These are phyloP conservation scores for Myochromella boudieri DNA, from an alignment of 768 basidiomycete genomes.

Conservation along the genomic window DNA sequence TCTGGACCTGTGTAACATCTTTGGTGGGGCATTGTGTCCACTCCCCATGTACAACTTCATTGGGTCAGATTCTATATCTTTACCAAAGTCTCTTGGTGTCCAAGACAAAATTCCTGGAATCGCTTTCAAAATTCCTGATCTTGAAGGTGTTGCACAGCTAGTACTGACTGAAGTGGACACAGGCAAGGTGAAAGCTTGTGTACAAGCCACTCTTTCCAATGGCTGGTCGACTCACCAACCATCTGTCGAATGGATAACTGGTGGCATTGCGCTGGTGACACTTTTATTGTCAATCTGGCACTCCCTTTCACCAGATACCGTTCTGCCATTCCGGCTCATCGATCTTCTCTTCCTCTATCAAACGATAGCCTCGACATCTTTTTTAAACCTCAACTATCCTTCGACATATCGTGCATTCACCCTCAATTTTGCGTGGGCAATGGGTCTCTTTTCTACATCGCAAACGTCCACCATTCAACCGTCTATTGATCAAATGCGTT, in stretches of 20 bases:
- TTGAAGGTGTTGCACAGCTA: constrained; percentile 87
- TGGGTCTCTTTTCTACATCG: constrained; percentile 67
- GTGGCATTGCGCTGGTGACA: constrained; percentile 61
- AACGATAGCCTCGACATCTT: constrained; percentile 72
- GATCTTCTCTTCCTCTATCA: constrained; percentile 86
- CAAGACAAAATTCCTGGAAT: constrained; percentile 66
- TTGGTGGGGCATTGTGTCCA: constrained; percentile 81
- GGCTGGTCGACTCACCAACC: constrained; percentile 79
- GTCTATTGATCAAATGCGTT: constrained; percentile 81
- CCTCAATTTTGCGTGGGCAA: constrained; percentile 86
- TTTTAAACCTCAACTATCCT: constrained; percentile 88
- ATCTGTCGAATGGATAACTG: constrained; percentile 78
- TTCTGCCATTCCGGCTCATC: constrained; percentile 75
- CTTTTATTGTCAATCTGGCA: constrained; percentile 64
- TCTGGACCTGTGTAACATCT: constrained; percentile 80
- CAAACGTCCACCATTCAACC: constrained; percentile 61
- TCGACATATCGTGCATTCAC: constrained; percentile 78
- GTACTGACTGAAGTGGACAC: constrained; percentile 68
- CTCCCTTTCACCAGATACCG: constrained; percentile 52
- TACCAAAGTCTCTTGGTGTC: constrained; percentile 62
- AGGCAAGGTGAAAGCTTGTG: constrained; percentile 78
- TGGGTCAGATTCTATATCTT: constrained; percentile 68
- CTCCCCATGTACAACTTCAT: constrained; percentile 84
- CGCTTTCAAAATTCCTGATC: constrained; percentile 85
- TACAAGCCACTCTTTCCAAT: constrained; percentile 91